Base-by-base conservation (phyloP, 1,284 basidiomycete genomes). In the Tremellales sp. region DNA sequence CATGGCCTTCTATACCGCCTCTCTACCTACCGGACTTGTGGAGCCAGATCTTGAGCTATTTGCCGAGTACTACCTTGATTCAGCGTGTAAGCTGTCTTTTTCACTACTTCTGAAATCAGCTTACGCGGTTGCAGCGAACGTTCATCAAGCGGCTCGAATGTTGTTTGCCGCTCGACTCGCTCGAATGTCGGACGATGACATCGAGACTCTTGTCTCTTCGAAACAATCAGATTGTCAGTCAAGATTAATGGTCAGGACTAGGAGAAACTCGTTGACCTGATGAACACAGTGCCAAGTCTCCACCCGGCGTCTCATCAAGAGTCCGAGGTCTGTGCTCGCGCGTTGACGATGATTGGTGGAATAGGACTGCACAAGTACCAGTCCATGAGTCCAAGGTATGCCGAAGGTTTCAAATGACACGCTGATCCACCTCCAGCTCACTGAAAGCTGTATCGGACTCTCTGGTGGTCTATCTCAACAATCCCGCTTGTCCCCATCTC, bases 381-480 rank as follows among this genome's bases (percentile, higher is more conserved):
- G 45, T 73, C 89, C 3, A 75, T 97, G 28, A 81, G 85, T 5
- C 77, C 83, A 0, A 80, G 76, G 88, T 89, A 53, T 43, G 74
- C 56, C 32, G 31, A 26, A 12, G 22, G 24, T 32, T 16, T 22
- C 41, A n/a, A 34, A 34, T 36, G 6, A 14, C 12, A 16, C 32
- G 48, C 13, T 27, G 33, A 14, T 19, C 18, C 14, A 1, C 12
- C 18, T 29, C 6, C 54, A 94, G 91, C 37, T 77, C 83, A 1
- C 78, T 97, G 19, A 85, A 82, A 25, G 85, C 92, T 53, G 82
- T 93, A 35, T 82, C 93, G 1, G 83, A 83, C 59, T 93, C 90
- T 0, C 81, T 97, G 44, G 76, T 79, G 0, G 58, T 83, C 3
- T 91, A 85, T 60, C 76, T 97, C 12, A 79, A 88, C 45, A 82